Base-by-base conservation (phyloP, 106 monocot species). In the Dendrobium huoshanense region DNA sequence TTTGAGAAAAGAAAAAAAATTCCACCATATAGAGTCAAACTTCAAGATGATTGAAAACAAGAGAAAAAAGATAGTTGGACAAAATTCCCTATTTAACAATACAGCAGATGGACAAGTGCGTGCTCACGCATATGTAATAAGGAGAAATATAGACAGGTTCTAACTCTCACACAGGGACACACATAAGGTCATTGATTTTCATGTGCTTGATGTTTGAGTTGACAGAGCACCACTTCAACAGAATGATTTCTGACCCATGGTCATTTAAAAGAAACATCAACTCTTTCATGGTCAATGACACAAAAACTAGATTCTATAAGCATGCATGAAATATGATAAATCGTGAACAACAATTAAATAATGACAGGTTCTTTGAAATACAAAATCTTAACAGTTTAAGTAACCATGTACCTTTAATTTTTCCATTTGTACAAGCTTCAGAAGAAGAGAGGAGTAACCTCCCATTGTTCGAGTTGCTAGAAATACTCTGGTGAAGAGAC, bases 401-500 rank as follows among this genome's bases (percentile, higher is more conserved):
- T 19, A 58, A 20, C 58, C 29, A 70, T 41, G 72, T 89, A 92
- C 95, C 89, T 88, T 44, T 88, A 16, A 29, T 40, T 4, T 31
- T 84, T 27, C 79, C 73, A 44, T 84, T 89, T 40, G 67, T 85
- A 74, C 80, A 64, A 81, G 56, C 79, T 49, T 75, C 72, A 41
- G 77, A 54, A 37, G 73, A 42, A 37, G 55, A 77, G 41, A 73
- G 73, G 67, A 44, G 82, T 80, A 54, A 49, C n/a, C 82, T 82
- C 70, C 64, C 61, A 27, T 73, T 37, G 9, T 55, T 79, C 17
- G 79, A 82, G 77, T 72, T 75, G 59, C 13, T 55, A 20, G 79
- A 87, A 79, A 75, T 78, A 75, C 48, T 75, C 55, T 87, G 84
- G 45, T 72, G 84, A 76, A 90, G 84, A 75, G 92, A 89, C 43